A percentile compares a stretch with the other conserved stretches of the same genome.
phyloP scores from a whole-genome alignment of 805 yeast species.

The Kodamaea laetipori region DNA sequence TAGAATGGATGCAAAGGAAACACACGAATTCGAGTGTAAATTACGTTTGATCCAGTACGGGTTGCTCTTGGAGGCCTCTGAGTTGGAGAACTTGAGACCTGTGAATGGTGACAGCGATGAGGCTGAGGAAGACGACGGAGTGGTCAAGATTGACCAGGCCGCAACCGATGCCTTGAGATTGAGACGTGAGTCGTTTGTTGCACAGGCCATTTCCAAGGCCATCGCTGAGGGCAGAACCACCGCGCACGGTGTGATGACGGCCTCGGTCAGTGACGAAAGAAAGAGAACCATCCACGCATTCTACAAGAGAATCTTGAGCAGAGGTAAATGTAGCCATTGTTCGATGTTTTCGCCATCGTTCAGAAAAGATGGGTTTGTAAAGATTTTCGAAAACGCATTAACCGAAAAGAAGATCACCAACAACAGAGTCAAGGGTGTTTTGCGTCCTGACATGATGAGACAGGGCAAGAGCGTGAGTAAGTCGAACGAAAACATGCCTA shows the following conservation, averaged over 20 bases:
- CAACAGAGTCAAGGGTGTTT: conserved; percentile 79
- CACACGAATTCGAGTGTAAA: conserved; percentile 76
- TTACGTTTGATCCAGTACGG: conserved; percentile 86
- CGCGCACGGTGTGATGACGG: conserved; percentile 71
- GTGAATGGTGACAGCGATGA: conserved; percentile 37
- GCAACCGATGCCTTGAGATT: conserved; percentile 50
- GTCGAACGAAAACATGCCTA: conserved; percentile 40
- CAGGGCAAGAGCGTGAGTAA: conserved; percentile 19
- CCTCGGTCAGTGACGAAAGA: conserved; percentile 86
- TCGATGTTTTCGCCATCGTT: conserved; percentile 92
- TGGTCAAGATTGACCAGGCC: conserved; percentile 45
- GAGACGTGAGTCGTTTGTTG: conserved; percentile 70
- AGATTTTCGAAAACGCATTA: conserved; percentile 86
- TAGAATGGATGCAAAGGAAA: conserved; percentile 66
- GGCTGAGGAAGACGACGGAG: conserved; percentile 47
- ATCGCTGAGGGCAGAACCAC: conserved; percentile 73
- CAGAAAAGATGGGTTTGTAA: conserved; percentile 92
- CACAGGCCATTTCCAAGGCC: conserved; percentile 69
- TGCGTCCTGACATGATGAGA: conserved; percentile 70
- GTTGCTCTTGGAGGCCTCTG: conserved; percentile 72
- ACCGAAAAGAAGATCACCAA: conserved; percentile 77
- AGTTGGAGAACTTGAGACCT: conserved; percentile 65
- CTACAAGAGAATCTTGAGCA: conserved; percentile 67
- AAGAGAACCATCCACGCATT: conserved; percentile 71
- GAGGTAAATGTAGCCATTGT: conserved; percentile 94